phyloP scores from a whole-genome alignment of 1,284 basidiomycete species.

The Heterobasidion irregulare region DNA sequence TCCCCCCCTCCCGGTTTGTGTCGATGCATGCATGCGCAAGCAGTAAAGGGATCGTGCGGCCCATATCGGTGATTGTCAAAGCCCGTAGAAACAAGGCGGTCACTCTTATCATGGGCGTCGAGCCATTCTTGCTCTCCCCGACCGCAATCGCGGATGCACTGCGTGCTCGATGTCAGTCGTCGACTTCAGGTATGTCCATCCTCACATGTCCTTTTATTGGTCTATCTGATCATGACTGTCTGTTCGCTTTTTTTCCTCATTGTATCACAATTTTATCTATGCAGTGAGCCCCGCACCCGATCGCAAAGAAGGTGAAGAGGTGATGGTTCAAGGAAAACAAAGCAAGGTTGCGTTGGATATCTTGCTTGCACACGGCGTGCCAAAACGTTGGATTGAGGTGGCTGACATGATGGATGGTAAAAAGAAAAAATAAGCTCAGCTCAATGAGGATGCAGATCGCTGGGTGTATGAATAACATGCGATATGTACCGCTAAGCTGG shows the following conservation, averaged over 20 bases:
- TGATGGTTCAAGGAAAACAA: conserved; percentile 81
- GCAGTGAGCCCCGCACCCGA: conserved; percentile 51
- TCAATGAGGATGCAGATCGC: too few relatives aligned
- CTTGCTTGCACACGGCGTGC: conserved; percentile 61
- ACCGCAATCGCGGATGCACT: conserved; percentile 66
- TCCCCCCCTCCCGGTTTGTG: too few relatives aligned
- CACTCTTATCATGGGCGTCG: too few relatives aligned
- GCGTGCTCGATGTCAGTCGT: conserved; percentile 66
- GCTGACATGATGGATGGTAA: conserved; percentile 28
- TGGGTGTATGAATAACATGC: too few relatives aligned
- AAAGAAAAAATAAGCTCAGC: conserved; percentile 26
- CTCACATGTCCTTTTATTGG: background rate
- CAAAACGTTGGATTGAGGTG: conserved; percentile 70
- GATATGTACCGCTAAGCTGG: too few relatives aligned
- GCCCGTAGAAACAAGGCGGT: too few relatives aligned
- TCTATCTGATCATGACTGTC: background rate
- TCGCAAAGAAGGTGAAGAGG: conserved; percentile 49
- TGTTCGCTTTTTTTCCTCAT: background rate
- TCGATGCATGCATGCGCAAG: too few relatives aligned
- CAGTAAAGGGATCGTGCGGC: too few relatives aligned
- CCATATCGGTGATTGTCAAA: too few relatives aligned
- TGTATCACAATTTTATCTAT: background rate
- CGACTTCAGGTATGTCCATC: conserved; percentile 53
- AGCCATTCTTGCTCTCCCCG: too few relatives aligned
- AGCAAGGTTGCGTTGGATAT: conserved; percentile 57